Conservation (phyloP, 2,329 filamentous ascomycete species). For the Bipolaris gigantea region DNA sequence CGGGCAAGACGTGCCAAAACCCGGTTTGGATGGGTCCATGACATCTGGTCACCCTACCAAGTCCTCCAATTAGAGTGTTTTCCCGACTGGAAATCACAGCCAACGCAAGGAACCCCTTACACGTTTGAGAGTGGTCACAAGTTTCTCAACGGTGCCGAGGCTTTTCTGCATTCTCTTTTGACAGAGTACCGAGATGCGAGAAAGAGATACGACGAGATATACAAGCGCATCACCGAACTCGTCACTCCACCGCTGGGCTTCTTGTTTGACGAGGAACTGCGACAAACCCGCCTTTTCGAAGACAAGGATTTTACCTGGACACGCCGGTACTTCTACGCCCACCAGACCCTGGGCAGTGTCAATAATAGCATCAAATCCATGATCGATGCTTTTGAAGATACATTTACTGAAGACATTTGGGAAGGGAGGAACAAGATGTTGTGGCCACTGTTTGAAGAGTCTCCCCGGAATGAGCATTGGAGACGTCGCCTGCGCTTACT, state of each 20-base stretch:
- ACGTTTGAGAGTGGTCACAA: conserved; percentile 59
- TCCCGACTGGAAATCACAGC: conserved; percentile 54
- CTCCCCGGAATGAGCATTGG: conserved; percentile 53
- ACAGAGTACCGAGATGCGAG: conserved; percentile 64
- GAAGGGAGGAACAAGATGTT: conserved; percentile 57
- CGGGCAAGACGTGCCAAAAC: conserved; percentile 52
- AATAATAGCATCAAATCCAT: conserved; percentile 63
- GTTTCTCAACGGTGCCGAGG: conserved; percentile 63
- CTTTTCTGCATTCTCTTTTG: conserved; percentile 61
- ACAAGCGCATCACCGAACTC: conserved; percentile 60
- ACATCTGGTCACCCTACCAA: conserved; percentile 64
- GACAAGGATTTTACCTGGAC: conserved; percentile 64
- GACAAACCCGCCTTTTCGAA: conserved; percentile 63
- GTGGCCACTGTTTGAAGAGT: conserved; percentile 58
- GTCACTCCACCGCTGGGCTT: conserved; percentile 63
- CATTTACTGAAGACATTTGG: conserved; percentile 63
- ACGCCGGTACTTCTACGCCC: conserved; percentile 64
- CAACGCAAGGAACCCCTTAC: conserved; percentile 51
- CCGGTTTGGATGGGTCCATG: conserved; percentile 58
- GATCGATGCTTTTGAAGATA: conserved; percentile 59
- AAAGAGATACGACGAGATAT: conserved; percentile 60
- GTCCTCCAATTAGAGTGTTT: conserved; percentile 45
- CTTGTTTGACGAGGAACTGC: conserved; percentile 59
- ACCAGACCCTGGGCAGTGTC: conserved; percentile 62
- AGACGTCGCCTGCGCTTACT: conserved; percentile 53